Base-by-base conservation (phyloP, 1,284 basidiomycete genomes). In the Ganoderma meredithae region DNA sequence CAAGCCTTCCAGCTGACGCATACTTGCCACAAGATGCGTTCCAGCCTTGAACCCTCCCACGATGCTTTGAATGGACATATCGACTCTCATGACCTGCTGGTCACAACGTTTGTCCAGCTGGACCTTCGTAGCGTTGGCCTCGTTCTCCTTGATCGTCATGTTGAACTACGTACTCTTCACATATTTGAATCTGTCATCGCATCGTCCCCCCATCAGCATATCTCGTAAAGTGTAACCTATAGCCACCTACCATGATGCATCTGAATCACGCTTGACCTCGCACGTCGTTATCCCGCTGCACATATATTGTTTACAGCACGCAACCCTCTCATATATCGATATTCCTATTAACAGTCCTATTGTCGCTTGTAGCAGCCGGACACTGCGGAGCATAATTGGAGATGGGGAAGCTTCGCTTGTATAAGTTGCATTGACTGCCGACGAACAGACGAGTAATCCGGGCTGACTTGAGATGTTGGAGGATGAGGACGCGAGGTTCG, bases 11-110 rank as follows among this genome's bases (percentile, higher is more conserved):
- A 55, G 58, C 65, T 68, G 71, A 85, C 83, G 79, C 76, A 27
- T 82, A 72, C 53, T 71, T 85, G 65, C 77, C 83, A 69, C 79
- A 80, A 70, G 84, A 86, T 31, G 84, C 84, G 15, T 86, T 83
- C 73, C 62, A 83, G 71, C 78, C 78, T 73, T 71, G 68, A 72
- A 52, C 59, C 44, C 39, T 47, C 60, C 63, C 62, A 36, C 62
- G 65, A 62, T n/a, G 67, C 62, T 61, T 70, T 62, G 62, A 67
- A 64, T 64, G 69, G 67, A 66, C 63, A 60, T 70, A 69, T 69
- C 66, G 67, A 68, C 61, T 65, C 61, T 52, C 65, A 58, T 63
- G 63, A 41, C 66, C 58, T 65, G 43, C 31, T 60, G 58, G 60
- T 63, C 63, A 61, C 59, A 43, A 56, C 33, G 43, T 65, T 68